Evolutionary conservation across 192 early-diverging fungal genomes (phyloP), one percentile per base, ranked within the genome.

Genomic region (Entophlyctis helioformis): DNA sequence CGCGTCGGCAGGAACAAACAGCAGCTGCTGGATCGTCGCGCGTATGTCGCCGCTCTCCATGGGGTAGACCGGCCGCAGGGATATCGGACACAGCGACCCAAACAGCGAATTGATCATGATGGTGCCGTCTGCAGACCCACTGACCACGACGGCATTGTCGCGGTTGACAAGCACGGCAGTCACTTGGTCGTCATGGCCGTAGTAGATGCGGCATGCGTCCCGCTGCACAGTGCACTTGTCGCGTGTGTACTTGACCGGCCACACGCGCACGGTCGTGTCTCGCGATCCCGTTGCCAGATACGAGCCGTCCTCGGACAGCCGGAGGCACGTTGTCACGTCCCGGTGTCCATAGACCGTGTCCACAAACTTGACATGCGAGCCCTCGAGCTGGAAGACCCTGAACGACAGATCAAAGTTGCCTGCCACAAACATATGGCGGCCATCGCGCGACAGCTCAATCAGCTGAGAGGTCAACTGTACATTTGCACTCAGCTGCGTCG

Each of bases 351-450:
- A 62, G 8, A 67, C 51, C 7, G 44, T 39, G 15, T 65, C 62
- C 10, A 68, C 42, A 8, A 26, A 51, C 26, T 39, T 22, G 26
- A 51, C 23, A 21, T 28, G 25, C 39, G 38, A 25, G 50, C n/a
- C 15, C n/a, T 60, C 63, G 1, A 59, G 7, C 3, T 33, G 6
- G 28, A 51, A 32, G 10, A 67, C 33, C 19, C 54, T 50, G 29
- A 72, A 68, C 3, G 62, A 68, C 1, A 37, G 37, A 39, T 72
- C 69, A 61, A 61, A 72, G 51, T 51, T 37, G 19, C 69, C 69
- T 3, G 49, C 60, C 0, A 58, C 28, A 29, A 71, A 36, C 9
- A 71, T 28, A 44, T 27, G 53, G 22, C 39, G 42, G 9, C 53
- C 59, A 35, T 66, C 55, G 21, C 35, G 33, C 13, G 69, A 50